Percentiles rank a stretch among this genome's conserved stretches.
These are phyloP conservation scores for Verticillium longisporum DNA, from an alignment of 2,329 filamentous ascomycete genomes.

Conservation along the genomic window DNA sequence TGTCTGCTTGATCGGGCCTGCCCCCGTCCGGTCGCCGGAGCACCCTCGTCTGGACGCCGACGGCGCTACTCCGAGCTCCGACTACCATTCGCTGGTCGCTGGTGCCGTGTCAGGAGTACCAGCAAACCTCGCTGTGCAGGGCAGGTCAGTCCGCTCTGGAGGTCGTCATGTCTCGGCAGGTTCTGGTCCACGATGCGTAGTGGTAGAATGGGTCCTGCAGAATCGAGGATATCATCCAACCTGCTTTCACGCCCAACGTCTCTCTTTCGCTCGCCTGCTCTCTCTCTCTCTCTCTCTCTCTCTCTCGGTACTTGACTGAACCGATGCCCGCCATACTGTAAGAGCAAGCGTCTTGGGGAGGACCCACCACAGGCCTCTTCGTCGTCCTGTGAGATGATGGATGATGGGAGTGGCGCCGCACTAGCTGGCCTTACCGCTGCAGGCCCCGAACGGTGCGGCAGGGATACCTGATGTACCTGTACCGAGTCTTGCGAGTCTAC, in stretches of 20 bases:
- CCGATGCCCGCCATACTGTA: not conserved
- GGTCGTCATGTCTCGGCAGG: no score
- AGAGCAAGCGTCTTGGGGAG: not conserved
- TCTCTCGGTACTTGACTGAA: conserved; percentile 11
- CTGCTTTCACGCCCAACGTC: no score
- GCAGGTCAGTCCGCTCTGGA: no score
- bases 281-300: not conserved
- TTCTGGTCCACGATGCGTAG: no score
- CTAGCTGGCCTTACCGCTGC: conserved; percentile 10
- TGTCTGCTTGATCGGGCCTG: not conserved
- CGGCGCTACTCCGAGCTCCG: not conserved
- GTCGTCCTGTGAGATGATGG: conserved; percentile 12
- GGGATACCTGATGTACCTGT: not conserved
- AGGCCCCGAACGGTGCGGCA: conserved; percentile 2
- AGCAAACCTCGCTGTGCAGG: no score
- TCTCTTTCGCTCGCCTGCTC: no score
- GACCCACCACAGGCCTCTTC: not conserved
- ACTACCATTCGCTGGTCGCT: not conserved
- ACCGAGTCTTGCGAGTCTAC: not conserved
- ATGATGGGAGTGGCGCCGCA: conserved; percentile 11
- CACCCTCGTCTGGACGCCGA: not conserved
- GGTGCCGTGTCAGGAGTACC: no score
- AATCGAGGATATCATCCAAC: no score
- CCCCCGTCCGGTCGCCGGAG: not conserved
- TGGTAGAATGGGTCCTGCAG: no score